These are phyloP conservation scores for Abrus pulchellus DNA, from an alignment of 306 rosid species.

Conservation along the genomic window DNA sequence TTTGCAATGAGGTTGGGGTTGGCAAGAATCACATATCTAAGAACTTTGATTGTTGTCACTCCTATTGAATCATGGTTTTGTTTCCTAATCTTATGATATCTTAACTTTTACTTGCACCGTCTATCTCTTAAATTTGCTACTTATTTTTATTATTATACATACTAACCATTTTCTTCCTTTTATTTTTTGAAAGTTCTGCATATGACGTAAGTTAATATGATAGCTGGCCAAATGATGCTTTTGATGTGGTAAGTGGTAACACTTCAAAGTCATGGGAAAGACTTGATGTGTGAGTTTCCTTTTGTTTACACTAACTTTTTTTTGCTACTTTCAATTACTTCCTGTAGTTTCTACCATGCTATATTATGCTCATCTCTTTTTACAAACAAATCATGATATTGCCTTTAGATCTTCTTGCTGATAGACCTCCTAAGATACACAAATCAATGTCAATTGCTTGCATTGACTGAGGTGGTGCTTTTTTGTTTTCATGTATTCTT, in stretches of 20 bases:
- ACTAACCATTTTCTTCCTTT: conserved; percentile 21
- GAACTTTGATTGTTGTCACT: background rate
- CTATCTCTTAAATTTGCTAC: background rate
- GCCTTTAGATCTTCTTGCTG: conserved; percentile 94
- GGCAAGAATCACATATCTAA: conserved; percentile 49
- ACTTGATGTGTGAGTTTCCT: conserved; percentile 88
- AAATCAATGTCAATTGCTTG: conserved; percentile 40
- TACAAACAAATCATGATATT: conserved; percentile 47
- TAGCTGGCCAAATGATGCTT: conserved; percentile 79
- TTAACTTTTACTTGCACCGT: conserved; percentile 1
- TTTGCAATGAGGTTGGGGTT: conserved; percentile 42
- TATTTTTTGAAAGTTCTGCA: conserved; percentile 69
- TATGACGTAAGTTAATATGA: conserved; percentile 87
- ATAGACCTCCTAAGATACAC: conserved; percentile 75
- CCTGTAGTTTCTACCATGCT: conserved; percentile 8
- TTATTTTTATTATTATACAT: background rate
- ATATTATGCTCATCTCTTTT: conserved; percentile 21
- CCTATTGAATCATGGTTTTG: conserved; percentile 12
- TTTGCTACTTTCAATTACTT: conserved; percentile 39
- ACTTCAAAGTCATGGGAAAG: conserved; percentile 91
- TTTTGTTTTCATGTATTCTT: conserved; percentile 60
- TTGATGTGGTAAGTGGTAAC: conserved; percentile 74
- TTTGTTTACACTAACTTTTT: background rate
- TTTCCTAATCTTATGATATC: background rate
- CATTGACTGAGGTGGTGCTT: conserved; percentile 54